phyloP scores from a whole-genome alignment of 1,139 yeast genomes.

The Yamadazyma siamensis region DNA sequence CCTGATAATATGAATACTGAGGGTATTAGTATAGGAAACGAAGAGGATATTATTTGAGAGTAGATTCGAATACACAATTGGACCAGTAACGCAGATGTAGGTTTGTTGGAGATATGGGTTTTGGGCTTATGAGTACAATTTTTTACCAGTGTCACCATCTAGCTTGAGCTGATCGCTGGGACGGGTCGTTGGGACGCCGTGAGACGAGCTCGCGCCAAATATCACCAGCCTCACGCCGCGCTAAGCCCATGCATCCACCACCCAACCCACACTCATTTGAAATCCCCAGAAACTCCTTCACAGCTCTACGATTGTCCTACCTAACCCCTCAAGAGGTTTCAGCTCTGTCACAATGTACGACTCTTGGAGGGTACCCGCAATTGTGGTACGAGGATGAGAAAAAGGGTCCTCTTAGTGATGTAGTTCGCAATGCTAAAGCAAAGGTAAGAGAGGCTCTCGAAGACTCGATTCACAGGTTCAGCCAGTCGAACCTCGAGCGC shows the following conservation, averaged over 20 bases:
- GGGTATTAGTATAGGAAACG: slow-evolving; percentile 46
- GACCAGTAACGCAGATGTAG: no score
- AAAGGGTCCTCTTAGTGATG: slow-evolving; percentile 8
- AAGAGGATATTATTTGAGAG: slow-evolving; percentile 37
- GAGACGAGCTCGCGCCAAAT: no score
- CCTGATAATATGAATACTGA: slow-evolving; percentile 70
- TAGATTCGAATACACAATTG: no score
- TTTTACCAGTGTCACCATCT: no score
- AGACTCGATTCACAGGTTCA: slow-evolving; percentile 6
- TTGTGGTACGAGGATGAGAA: slow-evolving; percentile 48
- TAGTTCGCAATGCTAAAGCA: slow-evolving; percentile 9
- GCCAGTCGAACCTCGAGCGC: slow-evolving; percentile 1
- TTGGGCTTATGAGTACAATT: no score
- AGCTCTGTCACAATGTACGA: slow-evolving; percentile 44
- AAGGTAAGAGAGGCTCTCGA: slow-evolving; percentile 7
- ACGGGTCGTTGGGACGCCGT: no score
- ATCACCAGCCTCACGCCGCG: no score
- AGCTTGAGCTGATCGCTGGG: no score
- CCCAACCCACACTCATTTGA: no score
- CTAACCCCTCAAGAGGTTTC: slow-evolving; percentile 50
- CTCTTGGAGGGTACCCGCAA: slow-evolving; percentile 65
- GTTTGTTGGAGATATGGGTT: no score
- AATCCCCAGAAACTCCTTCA: slow-evolving; percentile 41
- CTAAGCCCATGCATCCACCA: no score
- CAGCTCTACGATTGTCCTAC: slow-evolving; percentile 61